A percentile compares a stretch with the other conserved stretches of the same genome.
Evolutionary conservation across 2,329 filamentous ascomycete species (phyloP).

Genomic region (Gaeumannomyces sp.): DNA sequence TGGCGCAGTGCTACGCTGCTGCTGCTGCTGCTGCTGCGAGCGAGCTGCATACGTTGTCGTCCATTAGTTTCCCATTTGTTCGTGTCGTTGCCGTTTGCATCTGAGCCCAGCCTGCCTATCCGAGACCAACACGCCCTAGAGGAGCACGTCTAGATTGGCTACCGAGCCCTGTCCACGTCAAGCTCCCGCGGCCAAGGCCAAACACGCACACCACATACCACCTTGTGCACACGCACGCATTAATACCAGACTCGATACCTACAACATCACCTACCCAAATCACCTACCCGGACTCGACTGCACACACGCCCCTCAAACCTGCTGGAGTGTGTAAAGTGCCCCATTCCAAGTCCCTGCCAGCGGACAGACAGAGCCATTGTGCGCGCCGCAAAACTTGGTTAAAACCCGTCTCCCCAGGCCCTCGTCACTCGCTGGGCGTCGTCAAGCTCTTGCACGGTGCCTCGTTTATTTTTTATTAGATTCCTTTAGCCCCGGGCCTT

Average conservation of each 20-base stretch:
- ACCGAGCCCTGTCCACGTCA: neutral
- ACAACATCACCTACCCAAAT: neutral
- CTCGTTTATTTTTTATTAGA: neutral
- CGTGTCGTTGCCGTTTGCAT: conserved; percentile 1
- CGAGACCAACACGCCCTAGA: neutral
- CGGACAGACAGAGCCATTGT: neutral
- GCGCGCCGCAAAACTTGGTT: too few relatives aligned
- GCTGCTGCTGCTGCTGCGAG: neutral
- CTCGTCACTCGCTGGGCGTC: neutral
- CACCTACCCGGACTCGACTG: neutral
- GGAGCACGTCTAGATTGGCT: neutral
- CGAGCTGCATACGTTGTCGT: neutral
- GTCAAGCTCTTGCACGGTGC: neutral
- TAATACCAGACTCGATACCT: neutral
- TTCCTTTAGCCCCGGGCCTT: neutral
- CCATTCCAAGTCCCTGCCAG: neutral
- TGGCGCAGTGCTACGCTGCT: neutral
- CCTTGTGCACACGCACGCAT: neutral
- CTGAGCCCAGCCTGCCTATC: neutral
- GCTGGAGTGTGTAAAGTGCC: neutral
- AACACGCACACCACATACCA: too few relatives aligned
- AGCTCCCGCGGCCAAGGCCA: neutral
- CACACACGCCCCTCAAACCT: neutral
- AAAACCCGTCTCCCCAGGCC: neutral
- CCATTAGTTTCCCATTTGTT: neutral